A percentile compares a stretch with the other conserved stretches of the same genome.
Evolutionary conservation across 441 rosid genomes (phyloP).

Genomic region (Kokia cookei): DNA sequence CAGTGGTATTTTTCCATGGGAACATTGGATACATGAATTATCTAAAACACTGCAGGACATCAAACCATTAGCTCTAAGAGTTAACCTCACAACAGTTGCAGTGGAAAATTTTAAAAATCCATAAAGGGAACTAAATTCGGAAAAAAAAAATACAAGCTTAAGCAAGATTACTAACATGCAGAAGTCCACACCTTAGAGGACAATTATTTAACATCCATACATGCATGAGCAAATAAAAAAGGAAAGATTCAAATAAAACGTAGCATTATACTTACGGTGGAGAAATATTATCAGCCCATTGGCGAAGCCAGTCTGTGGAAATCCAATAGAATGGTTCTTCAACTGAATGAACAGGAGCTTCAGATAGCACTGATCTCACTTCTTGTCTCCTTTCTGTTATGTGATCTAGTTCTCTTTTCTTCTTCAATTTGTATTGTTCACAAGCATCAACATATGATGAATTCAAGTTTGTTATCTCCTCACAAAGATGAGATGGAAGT

Average conservation of each 20-base stretch:
- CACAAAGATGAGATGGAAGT: conserved; percentile 68
- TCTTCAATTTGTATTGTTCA: conserved; percentile 51
- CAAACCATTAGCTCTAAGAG: background rate
- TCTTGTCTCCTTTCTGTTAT: conserved; percentile 70
- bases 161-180: background rate
- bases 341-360: conserved; percentile 67
- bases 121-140: background rate
- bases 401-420: conserved; percentile 49
- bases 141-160: background rate
- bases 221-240: background rate
- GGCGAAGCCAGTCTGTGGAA: conserved; percentile 88
- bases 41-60: conserved; percentile 52
- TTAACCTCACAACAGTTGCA: background rate
- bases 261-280: conserved; percentile 57
- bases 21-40: conserved; percentile 74
- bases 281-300: conserved; percentile 73
- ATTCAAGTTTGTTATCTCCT: conserved; percentile 57
- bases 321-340: conserved; percentile 77
- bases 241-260: conserved; percentile 7
- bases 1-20: conserved; percentile 74
- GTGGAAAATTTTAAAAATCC: background rate
- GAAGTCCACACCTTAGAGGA: background rate
- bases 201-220: background rate
- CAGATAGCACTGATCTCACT: conserved; percentile 79
- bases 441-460: conserved; percentile 54